Base-by-base conservation (phyloP, 2,329 filamentous ascomycete species). In the Davidsoniella neocaledoniae region DNA sequence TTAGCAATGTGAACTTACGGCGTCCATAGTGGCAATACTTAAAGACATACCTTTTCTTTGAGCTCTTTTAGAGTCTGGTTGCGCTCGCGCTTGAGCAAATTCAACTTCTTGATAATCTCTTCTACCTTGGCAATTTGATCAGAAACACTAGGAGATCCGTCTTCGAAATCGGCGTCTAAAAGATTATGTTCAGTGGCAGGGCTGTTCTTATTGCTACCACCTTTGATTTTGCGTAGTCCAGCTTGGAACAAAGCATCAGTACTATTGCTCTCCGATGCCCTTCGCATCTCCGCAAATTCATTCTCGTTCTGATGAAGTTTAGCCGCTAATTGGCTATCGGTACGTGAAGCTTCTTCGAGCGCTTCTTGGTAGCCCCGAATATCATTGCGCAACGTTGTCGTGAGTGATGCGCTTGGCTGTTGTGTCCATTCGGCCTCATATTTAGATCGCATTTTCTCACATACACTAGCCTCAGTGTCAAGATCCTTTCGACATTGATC, bases 381-480 rank as follows among this genome's bases (percentile, higher is more conserved):
- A 61, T 98, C 91, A 52, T 79, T 81, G 50, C 88, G 77, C 46
- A 98, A 67, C 0, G 90, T 96, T 3, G 84, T 80, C 1, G 90
- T 98, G 39, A 98, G 73, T 51, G 86, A 75, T 29, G 85, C 86
- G 61, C 90, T 96, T 9, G 91, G 91, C 60, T 98, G 91, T 59
- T 98, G 91, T 16, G 86, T 94, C 91, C 91, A 98, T 49, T 96
- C 90, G 25, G 73, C 75, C 50, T 90, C 88, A 62, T 96, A 96
- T 63, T 98, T 98, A 10, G 87, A 93, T 43, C 91, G 78, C 91
- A 98, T 98, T 70, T 96, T 98, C 64, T 98, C 91, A 62, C 91
- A 98, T 0, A 96, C 86, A 50, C 86, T 93, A 66, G 96, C 93
- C 63, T 98, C 91, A 79, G 91, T 87, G 57, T 98, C 91, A 40